phyloP scores from a whole-genome alignment of 2,329 filamentous ascomycete genomes.

The Diaporthe sp. region DNA sequence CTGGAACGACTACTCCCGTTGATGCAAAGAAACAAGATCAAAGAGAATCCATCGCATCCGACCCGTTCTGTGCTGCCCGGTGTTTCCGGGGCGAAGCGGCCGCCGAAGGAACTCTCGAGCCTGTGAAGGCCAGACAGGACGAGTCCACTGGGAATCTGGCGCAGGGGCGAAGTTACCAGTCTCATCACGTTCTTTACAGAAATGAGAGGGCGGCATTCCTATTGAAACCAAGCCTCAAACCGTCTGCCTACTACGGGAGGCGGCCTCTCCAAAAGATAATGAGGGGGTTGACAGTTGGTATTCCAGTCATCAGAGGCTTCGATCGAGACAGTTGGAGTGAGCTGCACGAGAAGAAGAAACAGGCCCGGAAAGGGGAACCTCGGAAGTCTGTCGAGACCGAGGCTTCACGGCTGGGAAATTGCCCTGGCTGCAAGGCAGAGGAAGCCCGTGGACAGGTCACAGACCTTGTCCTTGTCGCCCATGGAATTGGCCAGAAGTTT shows the following conservation, averaged over 20 bases:
- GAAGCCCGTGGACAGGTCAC: constrained; percentile 79
- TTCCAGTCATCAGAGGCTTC: constrained; percentile 92
- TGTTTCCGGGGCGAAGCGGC: constrained; percentile 73
- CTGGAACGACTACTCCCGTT: constrained; percentile 60
- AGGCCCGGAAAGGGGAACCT: constrained; percentile 42
- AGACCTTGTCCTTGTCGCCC: constrained; percentile 90
- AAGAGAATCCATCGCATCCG: constrained; percentile 60
- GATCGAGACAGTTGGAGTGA: constrained; percentile 82
- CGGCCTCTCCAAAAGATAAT: constrained; percentile 86
- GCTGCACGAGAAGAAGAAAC: constrained; percentile 67
- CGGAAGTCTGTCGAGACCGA: constrained; percentile 39
- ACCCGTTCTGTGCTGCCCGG: constrained; percentile 71
- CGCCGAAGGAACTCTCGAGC: constrained; percentile 64
- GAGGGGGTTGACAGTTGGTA: constrained; percentile 85
- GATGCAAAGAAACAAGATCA: background rate
- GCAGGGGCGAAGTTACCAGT: constrained; percentile 70
- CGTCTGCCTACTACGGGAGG: constrained; percentile 87
- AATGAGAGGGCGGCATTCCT: constrained; percentile 84
- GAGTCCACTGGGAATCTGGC: constrained; percentile 40
- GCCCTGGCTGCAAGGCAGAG: constrained; percentile 71
- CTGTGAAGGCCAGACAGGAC: constrained; percentile 51
- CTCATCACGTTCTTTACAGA: constrained; percentile 89
- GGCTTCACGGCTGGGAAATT: constrained; percentile 39
- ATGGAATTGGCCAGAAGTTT: constrained; percentile 97
- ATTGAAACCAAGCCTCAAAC: constrained; percentile 85